A percentile compares a stretch with the other conserved stretches of the same genome.
Evolutionary conservation across 1,284 basidiomycete genomes (phyloP).

Genomic region (Schizophyllum commune): DNA sequence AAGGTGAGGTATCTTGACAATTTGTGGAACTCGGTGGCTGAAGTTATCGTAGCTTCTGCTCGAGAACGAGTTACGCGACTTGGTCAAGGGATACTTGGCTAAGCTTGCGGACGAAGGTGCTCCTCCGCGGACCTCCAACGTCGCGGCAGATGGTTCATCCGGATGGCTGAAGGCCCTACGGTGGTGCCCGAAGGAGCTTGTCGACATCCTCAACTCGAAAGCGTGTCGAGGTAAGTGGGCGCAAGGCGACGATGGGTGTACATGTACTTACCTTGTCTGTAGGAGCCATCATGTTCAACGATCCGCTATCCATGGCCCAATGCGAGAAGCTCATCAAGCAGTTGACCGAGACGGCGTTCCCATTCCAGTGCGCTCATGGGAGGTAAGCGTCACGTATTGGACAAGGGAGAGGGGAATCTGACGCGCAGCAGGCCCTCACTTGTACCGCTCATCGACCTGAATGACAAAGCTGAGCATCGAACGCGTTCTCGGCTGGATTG

Average conservation of each 20-base stretch:
- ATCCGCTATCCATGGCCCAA: conserved; percentile 60
- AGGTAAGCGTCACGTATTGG: conserved; percentile 34
- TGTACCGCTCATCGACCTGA: conserved; percentile 33
- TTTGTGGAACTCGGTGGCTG: conserved; percentile 5
- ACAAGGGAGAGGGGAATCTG: background rate
- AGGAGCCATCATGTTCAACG: conserved; percentile 98
- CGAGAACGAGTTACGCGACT: conserved; percentile 56
- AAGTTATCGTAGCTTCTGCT: conserved; percentile 52
- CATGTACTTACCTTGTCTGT: conserved; percentile 7
- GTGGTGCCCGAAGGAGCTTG: conserved; percentile 70
- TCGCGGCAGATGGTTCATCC: conserved; percentile 23
- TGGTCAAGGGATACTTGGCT: conserved; percentile 60
- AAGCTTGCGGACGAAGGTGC: conserved; percentile 24
- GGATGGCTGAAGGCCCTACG: conserved; percentile 68
- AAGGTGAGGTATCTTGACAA: conserved; percentile 41
- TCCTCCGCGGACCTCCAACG: conserved; percentile 4
- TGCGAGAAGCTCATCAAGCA: conserved; percentile 62
- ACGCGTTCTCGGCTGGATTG: conserved; percentile 4
- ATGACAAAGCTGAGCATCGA: conserved; percentile 6
- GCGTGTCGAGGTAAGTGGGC: conserved; percentile 78
- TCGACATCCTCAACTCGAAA: conserved; percentile 85
- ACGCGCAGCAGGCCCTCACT: conserved; percentile 34
- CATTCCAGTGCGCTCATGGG: conserved; percentile 95
- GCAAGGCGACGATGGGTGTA: conserved; percentile 1
- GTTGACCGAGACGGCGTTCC: conserved; percentile 67